Percentiles rank a stretch among this genome's conserved stretches.
Evolutionary conservation across 768 basidiomycete species (phyloP).

Genomic region (Chalciporus sphaerocephalus): DNA sequence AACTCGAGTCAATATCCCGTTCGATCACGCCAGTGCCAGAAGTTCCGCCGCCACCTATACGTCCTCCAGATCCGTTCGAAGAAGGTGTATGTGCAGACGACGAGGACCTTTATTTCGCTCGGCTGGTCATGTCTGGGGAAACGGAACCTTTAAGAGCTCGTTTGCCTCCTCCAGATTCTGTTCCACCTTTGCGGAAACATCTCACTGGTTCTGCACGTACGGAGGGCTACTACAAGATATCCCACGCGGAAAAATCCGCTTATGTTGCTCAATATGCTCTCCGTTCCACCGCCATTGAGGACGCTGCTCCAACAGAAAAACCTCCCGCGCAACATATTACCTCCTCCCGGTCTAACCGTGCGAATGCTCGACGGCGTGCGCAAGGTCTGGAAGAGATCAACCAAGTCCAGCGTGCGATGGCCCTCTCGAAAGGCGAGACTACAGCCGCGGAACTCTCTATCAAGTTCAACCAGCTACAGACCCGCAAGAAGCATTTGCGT

Average conservation of each 20-base stretch:
- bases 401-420: slow-evolving; percentile 77
- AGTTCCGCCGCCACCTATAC: slow-evolving; percentile 38
- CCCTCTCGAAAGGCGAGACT: slow-evolving; percentile 70
- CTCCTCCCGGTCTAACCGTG: slow-evolving; percentile 85
- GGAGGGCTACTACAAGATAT: slow-evolving; percentile 94
- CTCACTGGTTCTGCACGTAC: slow-evolving; percentile 84
- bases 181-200: slow-evolving; percentile 66
- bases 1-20: slow-evolving; percentile 41
- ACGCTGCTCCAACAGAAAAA: slow-evolving; percentile 37
- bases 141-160: slow-evolving; percentile 21
- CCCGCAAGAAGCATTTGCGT: slow-evolving; percentile 94
- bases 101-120: slow-evolving; percentile 82
- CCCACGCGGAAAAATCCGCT: slow-evolving; percentile 82
- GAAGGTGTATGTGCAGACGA: slow-evolving; percentile 75
- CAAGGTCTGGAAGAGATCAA: slow-evolving; percentile 94
- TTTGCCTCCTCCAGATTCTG: slow-evolving; percentile 37
- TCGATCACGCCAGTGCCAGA: slow-evolving; percentile 50
- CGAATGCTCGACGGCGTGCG: slow-evolving; percentile 85
- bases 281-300: slow-evolving; percentile 46
- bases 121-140: slow-evolving; percentile 30
- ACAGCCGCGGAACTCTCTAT: slow-evolving; percentile 69
- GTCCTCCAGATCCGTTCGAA: slow-evolving; percentile 50
- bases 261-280: slow-evolving; percentile 88
- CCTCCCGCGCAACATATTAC: slow-evolving; percentile 53
- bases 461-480: slow-evolving; percentile 98